Base-by-base conservation (phyloP, 495 filamentous ascomycete genomes). In the Podospora sp. region DNA sequence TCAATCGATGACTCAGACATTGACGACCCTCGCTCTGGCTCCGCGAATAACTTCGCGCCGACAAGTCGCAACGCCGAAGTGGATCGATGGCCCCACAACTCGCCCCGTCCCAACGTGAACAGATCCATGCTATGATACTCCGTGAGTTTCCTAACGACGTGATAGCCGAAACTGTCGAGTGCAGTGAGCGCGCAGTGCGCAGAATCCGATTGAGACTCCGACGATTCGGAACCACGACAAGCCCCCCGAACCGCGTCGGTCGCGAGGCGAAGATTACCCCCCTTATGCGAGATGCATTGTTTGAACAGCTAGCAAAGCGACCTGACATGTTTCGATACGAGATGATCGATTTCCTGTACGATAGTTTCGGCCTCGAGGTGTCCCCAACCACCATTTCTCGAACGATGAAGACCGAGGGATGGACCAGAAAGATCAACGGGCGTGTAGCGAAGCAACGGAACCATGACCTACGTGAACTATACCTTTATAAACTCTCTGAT, bases 291-390 rank as follows among this genome's bases (percentile, higher is more conserved):
- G 26, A 46, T 16, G 35, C 65, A 61, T 50, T 71, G 22, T 51
- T 40, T 65, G 53, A 71, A 55, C 14, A 56, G 26, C 53, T 70
- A 11, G 24, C 40, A 0, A 33, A 64, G 5, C 66, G 65, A 40
- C 63, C 69, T 21, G 51, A 62, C 22, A 60, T 67, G 63, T 65
- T 70, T 33, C 70, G 27, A 21, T 69, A 77, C 46, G 74, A 82
- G 60, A 79, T 81, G 70, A 73, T 65, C 1, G 27, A 75, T 40
- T 81, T 76, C 53, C 40, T 79, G 52, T 63, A 55, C 67, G 76
- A 80, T 33, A 33, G 29, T 4, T 33, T 33, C 29, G 29, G 29
- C 4, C 4, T 33, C 4, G 29, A 33, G 29, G 29, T 33, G 29
- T 33, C 29, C 29, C 4, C 3, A 33, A 4, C 29, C 4, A 33